Conservation (phyloP, 2,329 filamentous ascomycete species). For the Alternaria angustiovoidea region DNA sequence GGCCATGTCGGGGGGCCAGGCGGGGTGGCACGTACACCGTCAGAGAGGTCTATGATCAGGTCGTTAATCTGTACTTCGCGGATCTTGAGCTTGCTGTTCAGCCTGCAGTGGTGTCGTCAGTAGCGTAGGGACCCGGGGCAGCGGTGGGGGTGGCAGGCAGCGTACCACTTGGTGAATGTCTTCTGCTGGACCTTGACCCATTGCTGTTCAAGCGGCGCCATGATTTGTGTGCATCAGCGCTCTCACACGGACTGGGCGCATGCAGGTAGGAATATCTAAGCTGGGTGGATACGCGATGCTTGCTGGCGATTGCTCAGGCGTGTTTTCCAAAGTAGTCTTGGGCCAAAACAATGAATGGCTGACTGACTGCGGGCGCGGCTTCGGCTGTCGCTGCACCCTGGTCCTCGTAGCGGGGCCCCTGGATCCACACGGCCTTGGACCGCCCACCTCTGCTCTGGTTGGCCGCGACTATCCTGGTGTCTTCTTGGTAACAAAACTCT, state of each 20-base stretch:
- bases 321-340: conserved; percentile 29
- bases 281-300: conserved; percentile 19
- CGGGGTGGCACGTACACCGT: conserved; percentile 74
- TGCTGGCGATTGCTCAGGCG: conserved; percentile 28
- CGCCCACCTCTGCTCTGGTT: background rate
- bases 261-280: conserved; percentile 34
- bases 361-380: conserved; percentile 34
- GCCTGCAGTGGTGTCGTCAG: conserved; percentile 63
- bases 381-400: conserved; percentile 35
- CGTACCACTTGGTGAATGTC: conserved; percentile 97
- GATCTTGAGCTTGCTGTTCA: conserved; percentile 91
- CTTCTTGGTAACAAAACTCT: background rate
- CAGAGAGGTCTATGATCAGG: conserved; percentile 86
- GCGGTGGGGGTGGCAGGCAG: conserved; percentile 24
- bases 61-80: conserved; percentile 84
- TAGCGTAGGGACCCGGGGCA: conserved; percentile 14
- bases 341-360: conserved; percentile 42
- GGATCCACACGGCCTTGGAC: conserved; percentile 10
- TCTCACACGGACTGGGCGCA: conserved; percentile 18
- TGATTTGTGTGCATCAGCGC: conserved; percentile 43
- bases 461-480: background rate
- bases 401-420: conserved; percentile 23
- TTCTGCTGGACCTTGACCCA: conserved; percentile 90
- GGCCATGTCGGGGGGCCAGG: conserved; percentile 16
- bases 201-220: conserved; percentile 66